These are phyloP conservation scores for Aspergillus costaricaensis DNA, from an alignment of 2,329 filamentous ascomycete genomes.

Conservation along the genomic window DNA sequence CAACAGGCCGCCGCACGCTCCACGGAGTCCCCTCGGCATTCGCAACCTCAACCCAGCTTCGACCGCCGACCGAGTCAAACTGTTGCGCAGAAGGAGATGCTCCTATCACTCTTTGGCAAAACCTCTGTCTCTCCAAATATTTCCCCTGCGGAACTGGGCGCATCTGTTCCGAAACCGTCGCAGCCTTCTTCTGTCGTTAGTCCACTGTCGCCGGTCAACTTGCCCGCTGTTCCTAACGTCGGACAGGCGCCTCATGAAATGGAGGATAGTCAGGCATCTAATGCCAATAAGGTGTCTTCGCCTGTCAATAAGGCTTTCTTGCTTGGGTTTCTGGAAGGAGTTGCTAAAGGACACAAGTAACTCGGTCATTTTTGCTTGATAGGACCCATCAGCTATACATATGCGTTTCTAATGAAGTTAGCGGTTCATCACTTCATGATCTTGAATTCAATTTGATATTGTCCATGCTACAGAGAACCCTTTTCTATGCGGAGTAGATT, in stretches of 20 bases:
- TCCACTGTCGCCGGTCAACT: slow-evolving; percentile 32
- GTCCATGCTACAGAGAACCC: background rate
- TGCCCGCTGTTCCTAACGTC: slow-evolving; percentile 22
- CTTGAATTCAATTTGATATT: background rate
- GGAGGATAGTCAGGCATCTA: slow-evolving; percentile 53
- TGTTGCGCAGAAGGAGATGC: slow-evolving; percentile 49
- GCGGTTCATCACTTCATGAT: background rate
- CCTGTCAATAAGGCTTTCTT: slow-evolving; percentile 75
- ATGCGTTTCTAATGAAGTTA: background rate
- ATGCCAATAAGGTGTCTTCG: slow-evolving; percentile 51
- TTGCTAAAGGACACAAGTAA: slow-evolving; percentile 48
- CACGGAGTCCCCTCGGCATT: slow-evolving; percentile 14
- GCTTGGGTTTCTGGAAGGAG: slow-evolving; percentile 69
- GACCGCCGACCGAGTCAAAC: slow-evolving; percentile 46
- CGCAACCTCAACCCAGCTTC: slow-evolving; percentile 27
- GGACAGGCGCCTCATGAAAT: slow-evolving; percentile 24
- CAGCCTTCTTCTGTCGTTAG: slow-evolving; percentile 31
- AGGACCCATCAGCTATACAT: background rate
- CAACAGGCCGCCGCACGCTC: slow-evolving; percentile 14
- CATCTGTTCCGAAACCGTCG: slow-evolving; percentile 22
- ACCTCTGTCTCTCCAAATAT: slow-evolving; percentile 30
- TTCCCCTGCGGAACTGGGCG: slow-evolving; percentile 22
- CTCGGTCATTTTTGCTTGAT: background rate
- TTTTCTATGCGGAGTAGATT: background rate
- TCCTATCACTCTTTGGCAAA: slow-evolving; percentile 66